phyloP scores from a whole-genome alignment of 2,329 filamentous ascomycete genomes.

The Dactylellina leptospora region DNA sequence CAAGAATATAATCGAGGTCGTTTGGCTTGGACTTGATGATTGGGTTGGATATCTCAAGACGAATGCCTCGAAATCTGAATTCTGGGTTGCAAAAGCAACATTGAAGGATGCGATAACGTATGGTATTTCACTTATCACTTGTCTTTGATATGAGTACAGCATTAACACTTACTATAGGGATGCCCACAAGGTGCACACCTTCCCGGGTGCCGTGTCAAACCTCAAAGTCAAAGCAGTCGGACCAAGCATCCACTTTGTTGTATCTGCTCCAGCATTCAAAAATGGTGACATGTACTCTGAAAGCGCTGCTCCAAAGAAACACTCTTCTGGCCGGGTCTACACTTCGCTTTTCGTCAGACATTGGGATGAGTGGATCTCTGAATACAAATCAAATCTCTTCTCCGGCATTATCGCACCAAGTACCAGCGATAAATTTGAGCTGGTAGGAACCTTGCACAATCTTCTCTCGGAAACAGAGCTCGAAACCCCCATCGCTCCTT shows the following conservation, averaged over 20 bases:
- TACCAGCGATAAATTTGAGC: constrained; percentile 57
- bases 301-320: constrained; percentile 68
- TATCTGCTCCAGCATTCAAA: constrained; percentile 72
- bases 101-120: background rate
- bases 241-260: constrained; percentile 66
- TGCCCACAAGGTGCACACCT: constrained; percentile 62
- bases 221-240: constrained; percentile 68
- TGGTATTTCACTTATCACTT: too few species aligned
- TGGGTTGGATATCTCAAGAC: constrained; percentile 67
- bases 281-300: constrained; percentile 75
- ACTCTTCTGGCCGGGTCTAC: constrained; percentile 75
- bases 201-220: constrained; percentile 68
- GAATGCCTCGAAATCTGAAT: constrained; percentile 60
- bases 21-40: constrained; percentile 77
- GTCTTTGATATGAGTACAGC: too few species aligned
- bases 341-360: constrained; percentile 79
- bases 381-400: constrained; percentile 76
- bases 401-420: constrained; percentile 69
- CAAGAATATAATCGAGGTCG: constrained; percentile 72
- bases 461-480: constrained; percentile 69
- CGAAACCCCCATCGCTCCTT: constrained; percentile 76
- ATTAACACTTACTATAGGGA: too few species aligned
- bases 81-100: constrained; percentile 50
- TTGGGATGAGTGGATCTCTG: constrained; percentile 79
- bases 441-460: constrained; percentile 65